Conservation (phyloP, 768 basidiomycete genomes). For the Goffeauzyma gilvescens region DNA sequence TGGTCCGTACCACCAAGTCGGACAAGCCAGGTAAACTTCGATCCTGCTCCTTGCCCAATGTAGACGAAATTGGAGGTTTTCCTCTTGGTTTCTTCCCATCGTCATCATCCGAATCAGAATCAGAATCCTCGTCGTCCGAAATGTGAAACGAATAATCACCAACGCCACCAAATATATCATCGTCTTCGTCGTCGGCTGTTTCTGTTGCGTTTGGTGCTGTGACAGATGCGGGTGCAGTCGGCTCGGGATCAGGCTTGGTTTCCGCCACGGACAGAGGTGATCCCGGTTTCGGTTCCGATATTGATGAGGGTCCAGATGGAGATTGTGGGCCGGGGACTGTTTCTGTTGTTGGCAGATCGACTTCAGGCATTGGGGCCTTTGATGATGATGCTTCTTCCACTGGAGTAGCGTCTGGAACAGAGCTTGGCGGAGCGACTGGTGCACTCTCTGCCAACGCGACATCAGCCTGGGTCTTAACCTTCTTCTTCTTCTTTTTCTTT, state of each 20-base stretch:
- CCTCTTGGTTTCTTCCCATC: not conserved
- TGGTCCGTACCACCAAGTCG: not conserved
- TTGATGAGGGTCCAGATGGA: too few species aligned
- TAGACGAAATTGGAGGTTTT: too few species aligned
- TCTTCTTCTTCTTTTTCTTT: constrained; percentile 13
- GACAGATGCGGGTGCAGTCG: constrained; percentile 18
- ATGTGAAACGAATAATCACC: constrained; percentile 63
- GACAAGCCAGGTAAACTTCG: too few species aligned
- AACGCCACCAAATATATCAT: constrained; percentile 72
- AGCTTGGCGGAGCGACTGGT: constrained; percentile 4
- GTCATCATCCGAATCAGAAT: not conserved
- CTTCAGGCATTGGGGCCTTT: constrained; percentile 1
- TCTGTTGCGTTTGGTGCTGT: constrained; percentile 22
- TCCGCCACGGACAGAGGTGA: not conserved
- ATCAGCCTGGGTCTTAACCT: too few species aligned
- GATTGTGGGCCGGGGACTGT: constrained; percentile 1
- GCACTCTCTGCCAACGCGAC: too few species aligned
- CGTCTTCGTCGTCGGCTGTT: constrained; percentile 38
- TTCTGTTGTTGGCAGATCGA: too few species aligned
- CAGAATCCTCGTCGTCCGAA: constrained; percentile 30
- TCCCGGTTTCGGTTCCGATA: too few species aligned
- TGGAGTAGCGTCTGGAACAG: not conserved
- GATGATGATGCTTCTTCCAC: not conserved
- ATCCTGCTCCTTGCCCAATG: too few species aligned
- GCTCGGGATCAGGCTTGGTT: not conserved